phyloP scores from a whole-genome alignment of 2,329 filamentous ascomycete species.

The Fusarium pseudonygamai region DNA sequence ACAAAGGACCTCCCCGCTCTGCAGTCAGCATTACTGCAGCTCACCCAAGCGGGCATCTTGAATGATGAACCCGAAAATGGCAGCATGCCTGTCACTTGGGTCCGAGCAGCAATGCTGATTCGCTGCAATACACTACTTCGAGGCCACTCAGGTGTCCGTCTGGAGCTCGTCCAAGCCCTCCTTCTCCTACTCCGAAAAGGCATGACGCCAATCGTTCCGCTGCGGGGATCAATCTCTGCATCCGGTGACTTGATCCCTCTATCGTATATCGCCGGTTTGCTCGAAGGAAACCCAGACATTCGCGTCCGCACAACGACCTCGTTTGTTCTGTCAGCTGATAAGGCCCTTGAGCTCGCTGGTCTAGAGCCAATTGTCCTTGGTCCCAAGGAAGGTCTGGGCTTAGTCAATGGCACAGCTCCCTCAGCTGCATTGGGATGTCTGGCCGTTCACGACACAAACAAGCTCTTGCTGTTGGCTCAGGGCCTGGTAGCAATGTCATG shows the following conservation, averaged over 20 bases:
- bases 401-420: accelerated
- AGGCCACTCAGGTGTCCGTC: background rate
- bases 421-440: background rate
- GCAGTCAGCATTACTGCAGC: background rate
- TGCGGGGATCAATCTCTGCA: background rate
- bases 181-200: accelerated
- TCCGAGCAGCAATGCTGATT: background rate
- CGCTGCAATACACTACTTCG: background rate
- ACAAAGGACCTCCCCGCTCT: background rate
- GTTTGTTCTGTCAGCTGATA: accelerated
- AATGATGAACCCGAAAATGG: accelerated
- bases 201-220: background rate
- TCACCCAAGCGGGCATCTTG: accelerated
- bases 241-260: background rate
- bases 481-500: background rate
- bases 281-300: background rate
- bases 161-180: background rate
- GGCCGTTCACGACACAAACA: background rate
- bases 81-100: background rate
- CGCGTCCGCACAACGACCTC: accelerated
- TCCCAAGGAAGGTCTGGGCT: background rate
- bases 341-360: background rate
- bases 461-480: background rate
- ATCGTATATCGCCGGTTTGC: background rate
- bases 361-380: background rate